Evolutionary conservation across 2,329 filamentous ascomycete species (phyloP), one percentile per base, ranked within the genome.

Genomic region (Triangularia setosa): DNA sequence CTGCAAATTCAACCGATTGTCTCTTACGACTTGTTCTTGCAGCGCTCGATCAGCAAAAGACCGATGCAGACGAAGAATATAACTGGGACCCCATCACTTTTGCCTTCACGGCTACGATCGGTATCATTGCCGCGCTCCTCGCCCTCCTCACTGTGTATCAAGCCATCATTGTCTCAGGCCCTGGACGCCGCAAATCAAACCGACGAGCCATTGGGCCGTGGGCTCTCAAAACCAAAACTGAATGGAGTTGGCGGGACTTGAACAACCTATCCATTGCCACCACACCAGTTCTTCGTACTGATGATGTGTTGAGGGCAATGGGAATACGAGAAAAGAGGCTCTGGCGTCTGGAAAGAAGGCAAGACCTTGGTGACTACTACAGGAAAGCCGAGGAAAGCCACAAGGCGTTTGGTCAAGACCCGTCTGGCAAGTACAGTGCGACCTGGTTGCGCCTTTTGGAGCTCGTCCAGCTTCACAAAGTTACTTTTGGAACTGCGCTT

Each of bases 61-160:
- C 25, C 12, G 23, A 59, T 5, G 23, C 18, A 25, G 14, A 9
- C 18, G 23, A 18, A 18, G 30, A 24, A 16, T 62, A 52, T 25
- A 33, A 58, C 55, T 62, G 61, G 61, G 61, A 62, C 21, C 61
- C 54, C 6, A 44, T 62, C 25, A 44, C 61, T 21, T 62, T 62
- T 21, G 54, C 7, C 24, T 62, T 62, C 35, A 62, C 61, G 5
- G 61, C 55, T n/a, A 14, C 55, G 6, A 53, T 57, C 24, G 61
- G 61, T 27, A 44, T 62, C 16, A 18, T 55, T 24, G 61, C 61
- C 9, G 52, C 53, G 28, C 27, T 56, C 3, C 52, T 58, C 44
- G 61, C 61, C 16, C 24, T 24, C 33, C 18, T 62, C 24, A 53
- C 61, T n/a, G 58, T 62, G 16, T 55, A 44, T 18, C 61, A 62